Evolutionary conservation across 2,329 filamentous ascomycete genomes (phyloP), one percentile per base, ranked within the genome.

Genomic region (Fusarium sp.): DNA sequence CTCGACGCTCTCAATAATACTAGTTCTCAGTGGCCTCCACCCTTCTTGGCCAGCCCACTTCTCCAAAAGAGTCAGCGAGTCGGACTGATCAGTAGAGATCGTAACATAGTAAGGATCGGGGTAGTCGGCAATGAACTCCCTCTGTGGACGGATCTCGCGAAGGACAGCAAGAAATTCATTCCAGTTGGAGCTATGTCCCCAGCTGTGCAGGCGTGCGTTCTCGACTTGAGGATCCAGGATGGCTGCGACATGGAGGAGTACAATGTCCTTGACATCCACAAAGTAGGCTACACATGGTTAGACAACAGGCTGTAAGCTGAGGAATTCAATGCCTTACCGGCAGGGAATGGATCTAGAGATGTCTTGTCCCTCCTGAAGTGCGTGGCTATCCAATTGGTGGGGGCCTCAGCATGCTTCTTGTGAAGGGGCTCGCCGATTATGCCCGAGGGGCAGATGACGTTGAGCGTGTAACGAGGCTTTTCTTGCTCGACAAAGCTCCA

Each of bases 401-500:
- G 16, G 16, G 37, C 9, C 29, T 52, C 31, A 2, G 54, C 27
- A 20, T 80, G 78, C 29, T 71, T 79, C 58, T 68, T 65, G 43
- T 73, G 52, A 11, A 78, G 65, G 0, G 75, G 73, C 41, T 76
- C 67, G 3, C 77, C 77, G 7, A 68, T 60, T 1, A 78, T 69
- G 16, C 43, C 63, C 1, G 48, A 57, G 0, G 64, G 69, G 14
- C 33, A 24, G 9, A 82, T 64, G 5, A 69, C 64, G 48, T 81
- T 81, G 41, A 80, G 62, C 2, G 33, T 52, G 59, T 79, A 81
- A 10, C 71, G 52, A 0, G 74, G 80, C 2, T 78, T 77, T 9
- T 77, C 66, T 20, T 79, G 71, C 4, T 79, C 68, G 8, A 74
- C 60, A 54, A 79, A 81, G 18, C 78, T 79, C 80, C 80, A 82